phyloP scores from a whole-genome alignment of 2,329 filamentous ascomycete genomes.

The Achaetomium macrosporum region DNA sequence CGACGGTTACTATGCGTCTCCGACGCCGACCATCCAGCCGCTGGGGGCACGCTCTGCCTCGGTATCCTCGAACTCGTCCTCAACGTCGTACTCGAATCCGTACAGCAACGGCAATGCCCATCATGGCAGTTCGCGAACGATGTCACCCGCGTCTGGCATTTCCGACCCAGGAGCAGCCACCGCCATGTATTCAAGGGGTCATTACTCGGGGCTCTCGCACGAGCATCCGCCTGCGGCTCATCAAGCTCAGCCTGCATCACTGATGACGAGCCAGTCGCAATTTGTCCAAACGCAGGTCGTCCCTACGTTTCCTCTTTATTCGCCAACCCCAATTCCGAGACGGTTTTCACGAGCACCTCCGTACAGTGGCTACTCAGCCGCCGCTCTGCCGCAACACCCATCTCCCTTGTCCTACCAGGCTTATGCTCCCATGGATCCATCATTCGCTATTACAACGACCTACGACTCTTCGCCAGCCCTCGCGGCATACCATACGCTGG shows the following conservation, averaged over 20 bases:
- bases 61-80: slow-evolving; percentile 21
- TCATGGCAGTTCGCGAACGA: slow-evolving; percentile 11
- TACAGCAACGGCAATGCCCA: not conserved
- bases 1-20: not conserved
- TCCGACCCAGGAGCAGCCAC: slow-evolving; percentile 1
- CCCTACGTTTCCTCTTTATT: slow-evolving; percentile 11
- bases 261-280: slow-evolving; percentile 16
- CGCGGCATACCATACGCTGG: slow-evolving; percentile 7
- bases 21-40: slow-evolving; percentile 3
- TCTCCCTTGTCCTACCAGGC: slow-evolving; percentile 12
- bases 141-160: slow-evolving; percentile 17
- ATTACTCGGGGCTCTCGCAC: slow-evolving; percentile 8
- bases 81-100: slow-evolving; percentile 11
- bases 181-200: slow-evolving; percentile 4
- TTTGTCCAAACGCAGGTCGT: slow-evolving; percentile 12
- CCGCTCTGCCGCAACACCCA: slow-evolving; percentile 9
- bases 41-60: slow-evolving; percentile 19
- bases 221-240: slow-evolving; percentile 10
- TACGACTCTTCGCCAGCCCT: slow-evolving; percentile 12
- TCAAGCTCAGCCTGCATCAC: slow-evolving; percentile 7
- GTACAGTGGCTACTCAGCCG: slow-evolving; percentile 13
- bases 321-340: slow-evolving; percentile 7
- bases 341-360: slow-evolving; percentile 5
- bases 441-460: not conserved
- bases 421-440: slow-evolving; percentile 9